phyloP scores from a whole-genome alignment of 1,139 yeast genomes.

The Debaryomyces sp. region DNA sequence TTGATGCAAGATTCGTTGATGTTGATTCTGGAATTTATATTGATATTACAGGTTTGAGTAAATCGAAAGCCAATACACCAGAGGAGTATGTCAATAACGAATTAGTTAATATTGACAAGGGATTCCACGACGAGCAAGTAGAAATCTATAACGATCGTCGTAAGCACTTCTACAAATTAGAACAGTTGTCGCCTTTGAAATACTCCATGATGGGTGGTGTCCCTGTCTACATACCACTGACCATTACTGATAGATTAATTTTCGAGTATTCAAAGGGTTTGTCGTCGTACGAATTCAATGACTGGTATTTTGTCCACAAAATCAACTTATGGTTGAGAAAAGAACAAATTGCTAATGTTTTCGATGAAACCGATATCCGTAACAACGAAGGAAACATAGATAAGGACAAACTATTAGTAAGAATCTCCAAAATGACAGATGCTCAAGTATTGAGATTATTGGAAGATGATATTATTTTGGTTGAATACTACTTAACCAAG shows the following conservation, averaged over 20 bases:
- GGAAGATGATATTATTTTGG: constrained; percentile 28
- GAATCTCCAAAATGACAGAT: constrained; percentile 17
- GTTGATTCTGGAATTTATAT: constrained; percentile 31
- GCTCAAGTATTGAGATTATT: constrained; percentile 23
- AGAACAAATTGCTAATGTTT: constrained; percentile 10
- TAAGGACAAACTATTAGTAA: constrained; percentile 12
- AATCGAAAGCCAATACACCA: constrained; percentile 13
- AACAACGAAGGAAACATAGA: constrained; percentile 15
- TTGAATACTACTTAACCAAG: constrained; percentile 34
- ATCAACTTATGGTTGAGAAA: constrained; percentile 19
- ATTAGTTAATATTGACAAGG: constrained; percentile 18
- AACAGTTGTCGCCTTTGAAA: constrained; percentile 42
- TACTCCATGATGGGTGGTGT: constrained; percentile 22
- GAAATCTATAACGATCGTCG: constrained; percentile 50
- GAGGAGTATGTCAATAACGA: constrained; percentile 22
- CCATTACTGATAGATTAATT: constrained; percentile 17
- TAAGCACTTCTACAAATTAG: constrained; percentile 43
- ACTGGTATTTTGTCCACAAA: constrained; percentile 24
- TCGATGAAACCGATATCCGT: constrained; percentile 13
- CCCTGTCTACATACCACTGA: constrained; percentile 22
- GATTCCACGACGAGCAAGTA: constrained; percentile 14
- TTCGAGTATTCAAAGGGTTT: constrained; percentile 22
- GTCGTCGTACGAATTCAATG: constrained; percentile 17
- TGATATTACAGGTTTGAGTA: constrained; percentile 28
- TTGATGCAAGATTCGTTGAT: constrained; percentile 31